Evolutionary conservation across 441 rosid genomes (phyloP).

Genomic region (Pelargonium citronellum): DNA sequence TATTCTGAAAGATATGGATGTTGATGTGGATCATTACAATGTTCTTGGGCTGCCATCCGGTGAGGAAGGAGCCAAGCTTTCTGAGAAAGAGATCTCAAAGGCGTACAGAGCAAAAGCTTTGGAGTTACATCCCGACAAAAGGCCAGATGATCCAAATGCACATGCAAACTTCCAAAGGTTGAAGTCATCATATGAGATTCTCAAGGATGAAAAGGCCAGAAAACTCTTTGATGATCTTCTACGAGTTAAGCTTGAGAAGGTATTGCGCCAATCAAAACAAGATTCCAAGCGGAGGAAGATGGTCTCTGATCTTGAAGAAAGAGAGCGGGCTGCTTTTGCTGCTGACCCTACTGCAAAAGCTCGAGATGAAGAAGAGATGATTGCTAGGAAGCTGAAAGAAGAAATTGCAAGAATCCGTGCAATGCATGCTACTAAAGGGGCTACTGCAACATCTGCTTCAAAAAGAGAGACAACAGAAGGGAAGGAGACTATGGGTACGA

Average conservation of each 20-base stretch:
- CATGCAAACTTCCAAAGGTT: conserved; percentile 69
- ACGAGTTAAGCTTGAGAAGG: conserved; percentile 55
- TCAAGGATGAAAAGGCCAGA: conserved; percentile 69
- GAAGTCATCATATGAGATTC: conserved; percentile 67
- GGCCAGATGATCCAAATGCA: conserved; percentile 81
- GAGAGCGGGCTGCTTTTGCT: conserved; percentile 65
- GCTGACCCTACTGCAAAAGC: conserved; percentile 39
- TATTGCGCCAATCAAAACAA: conserved; percentile 41
- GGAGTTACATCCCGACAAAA: conserved; percentile 76
- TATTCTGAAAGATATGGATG: conserved; percentile 29
- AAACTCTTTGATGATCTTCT: conserved; percentile 76
- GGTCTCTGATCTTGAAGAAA: conserved; percentile 74
- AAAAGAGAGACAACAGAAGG: conserved; percentile 27
- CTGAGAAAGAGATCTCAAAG: conserved; percentile 63
- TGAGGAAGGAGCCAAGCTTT: conserved; percentile 68
- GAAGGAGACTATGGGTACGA: conserved; percentile 25
- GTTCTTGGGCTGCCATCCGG: conserved; percentile 79
- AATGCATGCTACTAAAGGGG: conserved; percentile 41
- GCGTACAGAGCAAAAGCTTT: conserved; percentile 71
- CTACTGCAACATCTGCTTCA: conserved; percentile 22
- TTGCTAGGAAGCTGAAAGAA: conserved; percentile 58
- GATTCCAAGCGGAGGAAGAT: conserved; percentile 66
- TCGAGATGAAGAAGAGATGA: conserved; percentile 57
- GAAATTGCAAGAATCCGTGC: conserved; percentile 69
- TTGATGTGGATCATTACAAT: conserved; percentile 58